Evolutionary conservation across 148 eudicot genomes (phyloP).

Genomic region (Cornus suecica): DNA sequence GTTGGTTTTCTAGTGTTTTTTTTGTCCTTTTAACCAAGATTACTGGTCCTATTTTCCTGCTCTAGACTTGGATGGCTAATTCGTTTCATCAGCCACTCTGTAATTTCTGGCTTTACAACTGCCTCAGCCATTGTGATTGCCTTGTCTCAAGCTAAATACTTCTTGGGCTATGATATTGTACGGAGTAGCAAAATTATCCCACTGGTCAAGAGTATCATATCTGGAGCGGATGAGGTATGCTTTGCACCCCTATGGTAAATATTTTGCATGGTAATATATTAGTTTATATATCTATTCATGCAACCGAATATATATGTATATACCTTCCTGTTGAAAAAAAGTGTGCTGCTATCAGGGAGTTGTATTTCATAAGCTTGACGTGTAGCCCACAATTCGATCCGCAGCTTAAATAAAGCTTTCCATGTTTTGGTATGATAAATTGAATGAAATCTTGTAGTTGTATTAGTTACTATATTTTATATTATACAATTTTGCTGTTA

Average conservation of each 20-base stretch:
- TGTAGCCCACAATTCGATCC: not conserved
- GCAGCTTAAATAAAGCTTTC: not conserved
- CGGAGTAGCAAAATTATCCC: constrained; percentile 89
- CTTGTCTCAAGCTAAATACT: constrained; percentile 94
- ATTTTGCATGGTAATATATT: not conserved
- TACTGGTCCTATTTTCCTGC: constrained; percentile 3
- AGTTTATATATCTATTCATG: not conserved
- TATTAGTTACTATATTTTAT: too few species aligned
- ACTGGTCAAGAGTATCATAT: constrained; percentile 68
- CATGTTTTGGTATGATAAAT: not conserved
- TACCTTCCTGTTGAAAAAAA: not conserved
- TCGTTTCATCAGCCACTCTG: constrained; percentile 98
- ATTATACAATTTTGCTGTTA: too few species aligned
- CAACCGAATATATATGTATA: too few species aligned
- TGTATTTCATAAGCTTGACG: constrained; percentile 1
- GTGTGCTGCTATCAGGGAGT: not conserved
- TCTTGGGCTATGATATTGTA: constrained; percentile 76
- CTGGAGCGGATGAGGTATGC: constrained; percentile 72
- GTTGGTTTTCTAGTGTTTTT: not conserved
- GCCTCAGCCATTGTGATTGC: constrained; percentile 96
- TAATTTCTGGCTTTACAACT: constrained; percentile 98
- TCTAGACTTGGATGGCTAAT: constrained; percentile 95
- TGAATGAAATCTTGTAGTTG: not conserved
- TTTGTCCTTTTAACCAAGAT: not conserved
- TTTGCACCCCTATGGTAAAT: constrained; percentile 14